phyloP scores from a whole-genome alignment of 2,329 filamentous ascomycete species.

The Pseudogymnoascus sp. region DNA sequence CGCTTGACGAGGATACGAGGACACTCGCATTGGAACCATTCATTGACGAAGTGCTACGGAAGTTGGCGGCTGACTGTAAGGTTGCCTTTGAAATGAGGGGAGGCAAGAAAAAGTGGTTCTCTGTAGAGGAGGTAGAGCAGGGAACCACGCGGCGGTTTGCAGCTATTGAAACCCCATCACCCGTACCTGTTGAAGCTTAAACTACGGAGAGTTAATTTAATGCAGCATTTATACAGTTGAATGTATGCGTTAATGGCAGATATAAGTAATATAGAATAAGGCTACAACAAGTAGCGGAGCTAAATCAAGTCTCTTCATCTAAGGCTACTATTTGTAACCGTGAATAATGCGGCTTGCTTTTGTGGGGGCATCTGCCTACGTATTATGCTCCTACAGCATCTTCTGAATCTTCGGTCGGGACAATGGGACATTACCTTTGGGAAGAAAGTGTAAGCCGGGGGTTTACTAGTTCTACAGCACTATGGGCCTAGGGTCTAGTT shows the following conservation, averaged over 20 bases:
- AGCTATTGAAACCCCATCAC: not conserved
- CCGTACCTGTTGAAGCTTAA: not conserved
- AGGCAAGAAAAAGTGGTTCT: constrained; percentile 10
- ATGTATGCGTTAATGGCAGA: not conserved
- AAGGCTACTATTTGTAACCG: not conserved
- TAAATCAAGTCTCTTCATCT: not conserved
- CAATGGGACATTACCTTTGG: not conserved
- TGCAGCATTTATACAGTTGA: not conserved
- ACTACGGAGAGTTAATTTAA: not conserved
- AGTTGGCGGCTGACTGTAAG: constrained; percentile 63
- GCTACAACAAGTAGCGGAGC: not conserved
- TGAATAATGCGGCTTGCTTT: not conserved
- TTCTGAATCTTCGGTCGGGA: not conserved
- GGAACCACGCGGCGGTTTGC: not conserved
- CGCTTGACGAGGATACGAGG: constrained; percentile 58
- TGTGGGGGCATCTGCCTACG: not conserved
- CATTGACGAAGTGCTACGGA: constrained; percentile 64
- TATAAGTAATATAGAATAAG: not conserved
- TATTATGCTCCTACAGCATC: no score
- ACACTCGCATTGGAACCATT: constrained; percentile 55
- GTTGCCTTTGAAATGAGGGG: constrained; percentile 31
- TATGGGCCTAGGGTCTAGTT: no score
- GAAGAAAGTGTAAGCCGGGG: not conserved
- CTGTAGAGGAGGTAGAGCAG: not conserved
- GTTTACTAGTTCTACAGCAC: no score